Evolutionary conservation across 805 yeast genomes (phyloP).

Genomic region (Yamadazyma takamatsuzukensis): DNA sequence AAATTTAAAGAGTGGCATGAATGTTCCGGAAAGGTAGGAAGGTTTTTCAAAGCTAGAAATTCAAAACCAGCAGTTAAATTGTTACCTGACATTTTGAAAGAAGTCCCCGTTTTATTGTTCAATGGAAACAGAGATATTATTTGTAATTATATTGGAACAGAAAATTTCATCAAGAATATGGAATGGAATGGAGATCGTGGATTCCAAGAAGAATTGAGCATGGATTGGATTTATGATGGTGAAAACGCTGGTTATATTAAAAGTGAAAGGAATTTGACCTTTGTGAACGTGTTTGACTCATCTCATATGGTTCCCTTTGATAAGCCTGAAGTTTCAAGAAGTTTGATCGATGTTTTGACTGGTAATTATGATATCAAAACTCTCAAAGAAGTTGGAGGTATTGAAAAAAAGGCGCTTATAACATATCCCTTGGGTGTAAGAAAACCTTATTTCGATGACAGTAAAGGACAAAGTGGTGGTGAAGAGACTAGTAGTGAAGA

Average conservation of each 20-base stretch:
- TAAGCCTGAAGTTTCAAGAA: slow-evolving; percentile 63
- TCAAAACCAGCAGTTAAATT: slow-evolving; percentile 61
- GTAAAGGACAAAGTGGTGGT: slow-evolving; percentile 1
- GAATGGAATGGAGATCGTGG: slow-evolving; percentile 64
- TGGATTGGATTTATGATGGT: slow-evolving; percentile 45
- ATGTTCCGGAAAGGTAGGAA: slow-evolving; percentile 62
- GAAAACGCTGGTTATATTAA: slow-evolving; percentile 35
- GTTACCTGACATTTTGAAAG: slow-evolving; percentile 60
- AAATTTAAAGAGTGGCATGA: slow-evolving; percentile 61
- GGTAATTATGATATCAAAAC: slow-evolving; percentile 23
- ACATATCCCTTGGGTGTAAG: slow-evolving; percentile 31
- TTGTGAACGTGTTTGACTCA: slow-evolving; percentile 67
- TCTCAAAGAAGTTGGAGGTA: slow-evolving; percentile 9
- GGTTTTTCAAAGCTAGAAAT: slow-evolving; percentile 45
- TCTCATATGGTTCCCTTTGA: slow-evolving; percentile 96
- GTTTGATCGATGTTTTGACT: slow-evolving; percentile 55
- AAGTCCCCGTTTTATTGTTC: slow-evolving; percentile 66
- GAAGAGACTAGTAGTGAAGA: slow-evolving; percentile 1
- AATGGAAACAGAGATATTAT: slow-evolving; percentile 87
- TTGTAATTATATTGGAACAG: slow-evolving; percentile 79
- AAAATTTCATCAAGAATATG: slow-evolving; percentile 57
- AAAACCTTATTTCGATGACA: slow-evolving; percentile 1
- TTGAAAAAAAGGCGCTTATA: slow-evolving; percentile 16
- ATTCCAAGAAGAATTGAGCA: slow-evolving; percentile 30
- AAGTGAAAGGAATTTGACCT: slow-evolving; percentile 68